Conservation (phyloP, 305 asterid species). For the Fraxinus ornus region DNA sequence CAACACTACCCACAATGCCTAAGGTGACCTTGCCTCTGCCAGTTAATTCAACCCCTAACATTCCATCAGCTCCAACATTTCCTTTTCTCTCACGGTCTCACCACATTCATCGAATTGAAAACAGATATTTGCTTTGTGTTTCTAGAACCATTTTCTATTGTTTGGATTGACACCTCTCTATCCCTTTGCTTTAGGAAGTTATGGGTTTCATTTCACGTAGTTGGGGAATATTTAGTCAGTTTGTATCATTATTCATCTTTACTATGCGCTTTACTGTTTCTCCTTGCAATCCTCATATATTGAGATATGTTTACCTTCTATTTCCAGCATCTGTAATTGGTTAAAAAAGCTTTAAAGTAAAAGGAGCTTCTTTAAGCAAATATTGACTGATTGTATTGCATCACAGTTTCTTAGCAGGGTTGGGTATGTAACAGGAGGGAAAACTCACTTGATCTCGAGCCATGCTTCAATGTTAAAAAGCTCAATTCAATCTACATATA, state of each 20-base stretch:
- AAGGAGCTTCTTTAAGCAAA: neutral
- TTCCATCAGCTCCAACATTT: constrained; percentile 12
- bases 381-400: neutral
- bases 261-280: neutral
- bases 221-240: neutral
- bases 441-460: neutral
- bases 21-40: too few relatives aligned
- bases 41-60: too few relatives aligned
- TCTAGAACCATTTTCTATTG: neutral
- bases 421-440: neutral
- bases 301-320: neutral
- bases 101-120: constrained; percentile 20
- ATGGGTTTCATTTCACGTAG: neutral
- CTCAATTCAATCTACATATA: neutral
- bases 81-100: constrained; percentile 17
- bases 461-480: neutral
- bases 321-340: neutral
- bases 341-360: neutral
- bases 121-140: constrained; percentile 1
- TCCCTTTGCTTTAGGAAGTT: neutral
- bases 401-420: neutral
- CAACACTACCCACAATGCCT: too few relatives aligned
- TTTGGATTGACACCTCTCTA: neutral
- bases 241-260: neutral
- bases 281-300: neutral